Evolutionary conservation across 2,329 filamentous ascomycete species (phyloP).

Genomic region (Corinectria fuckeliana): DNA sequence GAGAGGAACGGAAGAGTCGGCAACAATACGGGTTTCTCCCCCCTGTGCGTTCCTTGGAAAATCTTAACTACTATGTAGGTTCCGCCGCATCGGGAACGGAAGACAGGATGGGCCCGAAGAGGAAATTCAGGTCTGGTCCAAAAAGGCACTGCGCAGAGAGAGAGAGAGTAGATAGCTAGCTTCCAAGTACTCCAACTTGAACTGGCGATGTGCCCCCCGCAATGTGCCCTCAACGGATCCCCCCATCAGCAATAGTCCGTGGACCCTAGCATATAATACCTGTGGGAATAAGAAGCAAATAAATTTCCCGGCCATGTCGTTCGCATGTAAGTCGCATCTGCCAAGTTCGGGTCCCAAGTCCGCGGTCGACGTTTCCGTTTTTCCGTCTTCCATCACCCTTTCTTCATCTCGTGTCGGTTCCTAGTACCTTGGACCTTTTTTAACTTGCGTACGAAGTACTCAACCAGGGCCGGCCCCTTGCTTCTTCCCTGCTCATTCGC

Average conservation of each 20-base stretch:
- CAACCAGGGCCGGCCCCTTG: background rate
- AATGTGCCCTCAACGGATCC: background rate
- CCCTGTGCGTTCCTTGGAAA: background rate
- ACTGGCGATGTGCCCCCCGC: background rate
- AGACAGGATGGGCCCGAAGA: background rate
- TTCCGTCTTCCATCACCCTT: background rate
- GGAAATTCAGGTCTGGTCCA: background rate
- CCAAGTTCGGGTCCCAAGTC: background rate
- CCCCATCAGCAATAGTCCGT: background rate
- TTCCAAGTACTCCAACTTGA: no score
- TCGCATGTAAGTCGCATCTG: background rate
- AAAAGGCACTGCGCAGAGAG: no score
- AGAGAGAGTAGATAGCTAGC: background rate
- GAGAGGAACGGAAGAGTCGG: slow-evolving; percentile 1
- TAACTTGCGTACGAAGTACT: no score
- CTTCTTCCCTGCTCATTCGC: background rate
- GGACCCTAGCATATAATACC: background rate
- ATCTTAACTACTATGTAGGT: no score
- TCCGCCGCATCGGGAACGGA: background rate
- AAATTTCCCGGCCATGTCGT: background rate
- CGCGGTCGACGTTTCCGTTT: background rate
- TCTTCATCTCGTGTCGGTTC: no score
- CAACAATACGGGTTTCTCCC: no score
- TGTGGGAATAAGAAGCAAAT: background rate
- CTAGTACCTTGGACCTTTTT: no score